These are phyloP conservation scores for Solanum pennellii DNA, from an alignment of 257 asterid species.

Conservation along the genomic window DNA sequence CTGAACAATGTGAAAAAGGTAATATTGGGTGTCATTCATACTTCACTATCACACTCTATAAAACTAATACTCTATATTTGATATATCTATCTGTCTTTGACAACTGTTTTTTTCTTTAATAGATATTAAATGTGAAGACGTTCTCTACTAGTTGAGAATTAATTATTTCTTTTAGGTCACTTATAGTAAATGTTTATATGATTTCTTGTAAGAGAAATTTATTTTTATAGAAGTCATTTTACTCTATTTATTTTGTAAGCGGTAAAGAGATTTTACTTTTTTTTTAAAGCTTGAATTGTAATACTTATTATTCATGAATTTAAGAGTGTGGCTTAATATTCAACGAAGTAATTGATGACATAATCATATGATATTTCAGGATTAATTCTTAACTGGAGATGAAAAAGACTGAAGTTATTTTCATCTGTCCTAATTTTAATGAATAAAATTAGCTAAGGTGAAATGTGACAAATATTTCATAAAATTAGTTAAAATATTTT, in stretches of 20 bases:
- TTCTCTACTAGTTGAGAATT: background rate
- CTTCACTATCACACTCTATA: background rate
- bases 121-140: background rate
- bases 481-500: too few species aligned
- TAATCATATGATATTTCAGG: background rate
- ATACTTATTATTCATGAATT: background rate
- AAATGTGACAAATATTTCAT: too few species aligned
- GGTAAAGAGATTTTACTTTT: background rate
- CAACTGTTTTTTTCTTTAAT: background rate
- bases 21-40: background rate
- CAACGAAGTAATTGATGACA: background rate
- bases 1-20: background rate
- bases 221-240: background rate
- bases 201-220: background rate
- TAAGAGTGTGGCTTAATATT: background rate
- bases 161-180: too few species aligned
- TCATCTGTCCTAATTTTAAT: fast-evolving
- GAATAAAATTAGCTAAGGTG: too few species aligned
- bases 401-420: too few species aligned
- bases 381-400: too few species aligned
- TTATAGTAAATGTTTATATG: too few species aligned
- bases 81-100: background rate
- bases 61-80: background rate
- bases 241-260: background rate
- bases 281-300: background rate